Evolutionary conservation across 176 grass and related monocot genomes (phyloP).

Genomic region (bread wheat (Triticum aestivum)): DNA sequence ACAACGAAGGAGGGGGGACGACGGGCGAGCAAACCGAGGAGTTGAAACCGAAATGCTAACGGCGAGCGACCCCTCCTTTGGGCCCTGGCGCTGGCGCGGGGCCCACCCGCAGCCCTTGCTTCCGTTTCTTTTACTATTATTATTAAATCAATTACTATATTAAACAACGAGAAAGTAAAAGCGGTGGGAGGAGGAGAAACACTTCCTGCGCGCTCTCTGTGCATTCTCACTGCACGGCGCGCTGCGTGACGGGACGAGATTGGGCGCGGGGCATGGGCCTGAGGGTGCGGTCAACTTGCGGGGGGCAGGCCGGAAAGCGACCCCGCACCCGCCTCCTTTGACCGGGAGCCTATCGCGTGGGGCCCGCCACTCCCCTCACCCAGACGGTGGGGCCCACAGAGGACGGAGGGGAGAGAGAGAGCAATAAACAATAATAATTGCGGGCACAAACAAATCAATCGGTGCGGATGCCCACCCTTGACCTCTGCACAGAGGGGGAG

Average conservation of each 20-base stretch:
- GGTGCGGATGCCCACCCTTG: constrained; percentile 29
- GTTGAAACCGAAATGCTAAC: constrained; percentile 13
- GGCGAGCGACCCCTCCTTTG: too few relatives aligned
- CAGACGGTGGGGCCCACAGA: neutral
- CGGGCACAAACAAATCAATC: neutral
- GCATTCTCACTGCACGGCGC: neutral
- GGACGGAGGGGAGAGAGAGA: neutral
- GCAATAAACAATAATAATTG: neutral
- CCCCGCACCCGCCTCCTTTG: constrained; percentile 47
- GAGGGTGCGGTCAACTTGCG: constrained; percentile 39
- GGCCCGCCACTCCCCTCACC: neutral
- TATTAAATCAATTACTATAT: too few relatives aligned
- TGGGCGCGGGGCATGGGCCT: neutral
- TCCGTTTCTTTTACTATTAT: too few relatives aligned
- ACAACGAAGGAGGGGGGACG: neutral
- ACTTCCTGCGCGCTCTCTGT: neutral
- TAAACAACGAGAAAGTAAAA: neutral
- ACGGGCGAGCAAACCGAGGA: constrained; percentile 24
- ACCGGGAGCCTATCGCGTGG: neutral
- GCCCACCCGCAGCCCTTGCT: too few relatives aligned
- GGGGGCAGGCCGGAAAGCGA: constrained; percentile 39
- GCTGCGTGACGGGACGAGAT: neutral
- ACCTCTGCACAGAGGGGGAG: constrained; percentile 33
- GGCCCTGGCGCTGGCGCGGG: too few relatives aligned
- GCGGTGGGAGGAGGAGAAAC: neutral